Base-by-base conservation (phyloP, 106 monocot genomes). In the Dioscorea alata region DNA sequence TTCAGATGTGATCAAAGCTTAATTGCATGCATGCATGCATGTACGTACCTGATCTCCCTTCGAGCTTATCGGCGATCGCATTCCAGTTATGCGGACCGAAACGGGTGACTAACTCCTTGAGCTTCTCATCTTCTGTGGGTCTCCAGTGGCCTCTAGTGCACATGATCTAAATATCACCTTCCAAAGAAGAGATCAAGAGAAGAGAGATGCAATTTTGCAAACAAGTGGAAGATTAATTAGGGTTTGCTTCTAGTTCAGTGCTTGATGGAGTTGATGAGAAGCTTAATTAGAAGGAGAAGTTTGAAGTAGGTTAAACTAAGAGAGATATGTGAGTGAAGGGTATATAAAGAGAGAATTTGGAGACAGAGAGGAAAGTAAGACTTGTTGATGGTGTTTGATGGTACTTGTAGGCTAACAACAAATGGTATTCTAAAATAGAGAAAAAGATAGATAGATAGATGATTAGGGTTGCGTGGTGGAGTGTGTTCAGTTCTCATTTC, bases 81-180 rank as follows among this genome's bases (percentile, higher is more conserved):
- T 90, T 90, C 90, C 90, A 90, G 66, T 90, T 90, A 49, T 90
- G 86, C 12, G 90, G 90, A 19, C 90, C 90, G 15, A 80, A 76
- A 22, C 35, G 28, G 50, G 70, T 49, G 18, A 90, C 90, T 49
- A 90, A 48, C 52, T 86, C 90, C 67, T 79, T 90, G 48, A 90
- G 82, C 75, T 81, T 86, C 67, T 81, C 90, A 59, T 90, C 90
- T 51, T 90, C 90, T 12, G 76, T 73, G 5, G 90, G 90, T 34
- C 90, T 81, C 90, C 90, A 90, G 60, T 90, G 90, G 66, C 86
- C 86, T 67, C 86, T 83, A 19, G 66, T 79, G 59, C 80, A 86
- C 86, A 90, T 28, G 28, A 28, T 90, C 73, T 71, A 32, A 28
- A 28, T 28, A 61, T 14, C 61, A 23, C 22, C 57, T 58, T 0